Evolutionary conservation across 352 stramenopile species (phyloP).

Genomic region (Globisporangium barbulae): DNA sequence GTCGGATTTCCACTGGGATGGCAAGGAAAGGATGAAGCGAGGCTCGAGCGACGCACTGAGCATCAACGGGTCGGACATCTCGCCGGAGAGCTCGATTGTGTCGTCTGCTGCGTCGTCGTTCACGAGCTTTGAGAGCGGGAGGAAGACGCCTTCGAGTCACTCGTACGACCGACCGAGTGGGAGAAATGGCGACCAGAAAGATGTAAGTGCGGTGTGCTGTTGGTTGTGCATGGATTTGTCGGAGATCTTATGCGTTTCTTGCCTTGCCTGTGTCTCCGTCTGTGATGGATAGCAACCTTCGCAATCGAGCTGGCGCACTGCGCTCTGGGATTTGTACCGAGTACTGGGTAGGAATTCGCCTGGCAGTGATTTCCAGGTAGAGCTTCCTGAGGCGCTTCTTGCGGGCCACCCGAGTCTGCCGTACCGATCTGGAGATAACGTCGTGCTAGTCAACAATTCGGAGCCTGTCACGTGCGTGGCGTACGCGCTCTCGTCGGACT

Average conservation of each 20-base stretch:
- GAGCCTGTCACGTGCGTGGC: constrained; percentile 93
- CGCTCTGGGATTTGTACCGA: constrained; percentile 67
- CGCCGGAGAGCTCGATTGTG: constrained; percentile 21
- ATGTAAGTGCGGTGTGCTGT: constrained; percentile 29
- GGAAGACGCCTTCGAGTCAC: constrained; percentile 9
- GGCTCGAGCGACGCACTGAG: constrained; percentile 37
- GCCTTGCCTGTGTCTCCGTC: not conserved
- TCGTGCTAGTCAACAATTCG: constrained; percentile 93
- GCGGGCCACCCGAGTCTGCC: constrained; percentile 87
- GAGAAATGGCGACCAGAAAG: constrained; percentile 23
- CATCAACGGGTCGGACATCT: constrained; percentile 29
- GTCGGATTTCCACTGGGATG: constrained; percentile 27
- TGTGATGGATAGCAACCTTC: constrained; percentile 3
- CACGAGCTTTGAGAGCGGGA: constrained; percentile 16
- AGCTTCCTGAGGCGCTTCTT: constrained; percentile 59
- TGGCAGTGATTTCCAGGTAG: constrained; percentile 70
- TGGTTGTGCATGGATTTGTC: not conserved
- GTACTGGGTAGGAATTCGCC: constrained; percentile 54
- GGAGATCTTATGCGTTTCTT: not conserved
- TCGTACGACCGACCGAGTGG: constrained; percentile 12
- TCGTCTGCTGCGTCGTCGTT: constrained; percentile 29
- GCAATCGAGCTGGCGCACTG: constrained; percentile 54
- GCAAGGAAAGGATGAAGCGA: constrained; percentile 29
- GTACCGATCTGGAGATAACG: constrained; percentile 81
- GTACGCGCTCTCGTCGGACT: constrained; percentile 91